Conservation (phyloP, 225 moss, liverwort and hornwort species). For the Climacium dendroides region DNA sequence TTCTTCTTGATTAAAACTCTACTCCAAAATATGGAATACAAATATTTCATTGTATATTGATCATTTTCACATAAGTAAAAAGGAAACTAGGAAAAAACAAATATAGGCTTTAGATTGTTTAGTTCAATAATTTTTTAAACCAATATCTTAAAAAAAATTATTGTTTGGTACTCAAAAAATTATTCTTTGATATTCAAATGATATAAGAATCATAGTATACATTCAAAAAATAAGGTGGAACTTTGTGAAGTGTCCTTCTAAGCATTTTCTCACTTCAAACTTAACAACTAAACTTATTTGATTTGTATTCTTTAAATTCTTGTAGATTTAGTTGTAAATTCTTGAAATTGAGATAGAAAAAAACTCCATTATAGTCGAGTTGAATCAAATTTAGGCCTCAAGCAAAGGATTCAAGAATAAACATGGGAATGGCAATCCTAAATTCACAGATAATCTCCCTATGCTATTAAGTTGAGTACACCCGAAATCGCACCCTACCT, state of each 20-base stretch:
- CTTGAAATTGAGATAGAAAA: fast-evolving
- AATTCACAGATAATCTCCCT: too few relatives aligned
- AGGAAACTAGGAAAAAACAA: neutral
- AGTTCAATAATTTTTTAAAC: too few relatives aligned
- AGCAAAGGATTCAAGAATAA: too few relatives aligned
- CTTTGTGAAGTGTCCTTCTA: fast-evolving
- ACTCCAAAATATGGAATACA: neutral
- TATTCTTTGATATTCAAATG: neutral
- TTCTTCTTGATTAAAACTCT: fast-evolving
- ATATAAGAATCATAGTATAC: neutral
- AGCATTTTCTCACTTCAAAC: neutral
- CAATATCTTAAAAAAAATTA: neutral
- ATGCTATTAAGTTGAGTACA: too few relatives aligned
- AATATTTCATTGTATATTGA: neutral
- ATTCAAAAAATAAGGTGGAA: neutral
- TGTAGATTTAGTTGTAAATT: neutral
- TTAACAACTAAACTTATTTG: neutral
- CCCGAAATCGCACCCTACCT: too few relatives aligned
- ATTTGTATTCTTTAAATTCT: neutral
- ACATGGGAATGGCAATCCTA: too few relatives aligned
- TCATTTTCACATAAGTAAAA: neutral
- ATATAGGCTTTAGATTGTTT: too few relatives aligned
- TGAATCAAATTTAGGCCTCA: too few relatives aligned
- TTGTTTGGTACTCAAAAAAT: too few relatives aligned
- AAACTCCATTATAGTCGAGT: too few relatives aligned